Conservation (phyloP, 2,329 filamentous ascomycete genomes). For the Colletotrichum sojae region DNA sequence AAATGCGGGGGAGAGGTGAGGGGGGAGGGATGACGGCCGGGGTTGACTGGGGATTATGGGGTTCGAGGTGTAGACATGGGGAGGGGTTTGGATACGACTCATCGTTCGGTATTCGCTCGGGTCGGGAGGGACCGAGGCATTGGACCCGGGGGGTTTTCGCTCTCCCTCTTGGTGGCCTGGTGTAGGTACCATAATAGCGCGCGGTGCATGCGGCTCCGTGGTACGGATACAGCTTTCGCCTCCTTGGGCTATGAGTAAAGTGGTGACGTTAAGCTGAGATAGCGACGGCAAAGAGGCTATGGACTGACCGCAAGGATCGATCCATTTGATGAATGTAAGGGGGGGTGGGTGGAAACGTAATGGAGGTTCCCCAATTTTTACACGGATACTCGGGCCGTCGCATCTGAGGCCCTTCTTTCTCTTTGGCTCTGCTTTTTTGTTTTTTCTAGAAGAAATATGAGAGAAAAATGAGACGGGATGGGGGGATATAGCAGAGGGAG, state of each 20-base stretch:
- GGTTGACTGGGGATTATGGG: background rate
- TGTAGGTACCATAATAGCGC: background rate
- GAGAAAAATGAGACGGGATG: background rate
- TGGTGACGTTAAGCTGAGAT: too few relatives aligned
- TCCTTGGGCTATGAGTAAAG: too few relatives aligned
- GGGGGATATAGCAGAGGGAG: slow-evolving; percentile 8
- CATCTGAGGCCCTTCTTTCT: slow-evolving; percentile 27
- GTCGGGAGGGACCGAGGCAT: slow-evolving; percentile 10
- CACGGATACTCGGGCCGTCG: slow-evolving; percentile 35
- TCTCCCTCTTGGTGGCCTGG: background rate
- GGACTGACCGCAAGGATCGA: too few relatives aligned
- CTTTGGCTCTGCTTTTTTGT: background rate
- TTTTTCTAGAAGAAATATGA: slow-evolving; percentile 13
- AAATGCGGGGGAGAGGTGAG: slow-evolving; percentile 6
- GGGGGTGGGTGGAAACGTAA: background rate
- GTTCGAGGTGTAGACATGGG: background rate
- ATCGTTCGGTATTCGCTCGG: slow-evolving; percentile 19
- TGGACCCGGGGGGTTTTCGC: too few relatives aligned
- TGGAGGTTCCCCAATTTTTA: background rate
- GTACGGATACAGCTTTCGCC: slow-evolving; percentile 2
- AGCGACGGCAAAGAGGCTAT: too few relatives aligned
- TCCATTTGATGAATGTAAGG: background rate
- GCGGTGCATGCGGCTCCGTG: slow-evolving; percentile 31
- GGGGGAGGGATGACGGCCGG: background rate
- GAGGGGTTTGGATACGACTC: background rate